Conservation (phyloP, 1,139 yeast genomes). For the Candida pseudoviswanathii region DNA sequence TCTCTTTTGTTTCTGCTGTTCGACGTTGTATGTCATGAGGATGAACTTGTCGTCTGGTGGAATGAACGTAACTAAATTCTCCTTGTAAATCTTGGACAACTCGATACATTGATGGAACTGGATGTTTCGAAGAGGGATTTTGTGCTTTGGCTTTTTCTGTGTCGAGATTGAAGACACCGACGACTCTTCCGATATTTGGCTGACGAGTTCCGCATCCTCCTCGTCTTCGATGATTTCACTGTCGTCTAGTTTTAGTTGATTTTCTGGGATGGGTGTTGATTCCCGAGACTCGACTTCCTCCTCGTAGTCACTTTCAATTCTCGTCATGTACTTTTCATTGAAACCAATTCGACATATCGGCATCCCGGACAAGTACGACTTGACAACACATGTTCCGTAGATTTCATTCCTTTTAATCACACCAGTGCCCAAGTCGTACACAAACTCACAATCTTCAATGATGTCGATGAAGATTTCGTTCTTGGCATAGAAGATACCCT, state of each 20-base stretch:
- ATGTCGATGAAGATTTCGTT: slow-evolving; percentile 50
- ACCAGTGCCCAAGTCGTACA: slow-evolving; percentile 35
- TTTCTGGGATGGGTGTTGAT: slow-evolving; percentile 17
- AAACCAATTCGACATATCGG: slow-evolving; percentile 48
- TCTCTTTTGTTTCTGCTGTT: slow-evolving; percentile 37
- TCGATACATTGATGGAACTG: slow-evolving; percentile 52
- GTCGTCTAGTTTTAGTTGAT: slow-evolving; percentile 19
- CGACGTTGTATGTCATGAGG: slow-evolving; percentile 44
- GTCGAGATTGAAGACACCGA: neutral
- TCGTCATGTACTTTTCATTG: slow-evolving; percentile 38
- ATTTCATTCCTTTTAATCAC: slow-evolving; percentile 38
- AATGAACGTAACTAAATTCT: slow-evolving; percentile 42
- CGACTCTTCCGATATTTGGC: neutral
- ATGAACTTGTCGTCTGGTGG: slow-evolving; percentile 51
- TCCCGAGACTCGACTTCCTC: slow-evolving; percentile 6
- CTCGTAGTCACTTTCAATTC: slow-evolving; percentile 26
- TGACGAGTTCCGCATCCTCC: slow-evolving; percentile 11
- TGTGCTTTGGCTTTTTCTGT: slow-evolving; percentile 12
- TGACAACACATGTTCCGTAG: slow-evolving; percentile 38
- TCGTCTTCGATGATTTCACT: slow-evolving; percentile 23
- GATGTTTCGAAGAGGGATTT: slow-evolving; percentile 43
- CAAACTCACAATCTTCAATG: slow-evolving; percentile 43
- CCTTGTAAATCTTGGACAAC: slow-evolving; percentile 38
- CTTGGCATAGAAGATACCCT: slow-evolving; percentile 49
- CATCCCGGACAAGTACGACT: slow-evolving; percentile 51